Conservation (phyloP, 208 protist genomes). For the Trypanosomatidae sp. region DNA sequence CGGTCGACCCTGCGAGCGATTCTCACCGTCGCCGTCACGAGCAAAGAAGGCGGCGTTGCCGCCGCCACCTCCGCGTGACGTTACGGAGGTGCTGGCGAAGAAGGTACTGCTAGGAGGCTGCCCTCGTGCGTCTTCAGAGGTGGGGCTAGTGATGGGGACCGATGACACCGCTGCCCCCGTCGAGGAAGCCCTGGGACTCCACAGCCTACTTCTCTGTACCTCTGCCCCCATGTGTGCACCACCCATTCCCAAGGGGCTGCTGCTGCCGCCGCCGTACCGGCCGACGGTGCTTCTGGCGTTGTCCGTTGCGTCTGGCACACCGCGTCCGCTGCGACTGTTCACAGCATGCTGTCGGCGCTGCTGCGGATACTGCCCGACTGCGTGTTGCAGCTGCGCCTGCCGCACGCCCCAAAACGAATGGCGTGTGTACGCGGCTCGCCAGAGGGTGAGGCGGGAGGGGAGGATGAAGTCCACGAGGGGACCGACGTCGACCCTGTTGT, state of each 20-base stretch:
- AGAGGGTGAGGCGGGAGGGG: constrained; percentile 28
- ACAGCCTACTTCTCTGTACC: not conserved
- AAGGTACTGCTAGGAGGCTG: not conserved
- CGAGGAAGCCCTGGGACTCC: not conserved
- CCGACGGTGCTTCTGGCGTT: not conserved
- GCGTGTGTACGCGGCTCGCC: constrained; percentile 43
- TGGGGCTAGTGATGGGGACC: not conserved
- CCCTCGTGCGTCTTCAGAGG: not conserved
- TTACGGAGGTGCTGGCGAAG: not conserved
- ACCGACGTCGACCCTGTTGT: constrained; percentile 43
- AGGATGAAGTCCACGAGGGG: constrained; percentile 48
- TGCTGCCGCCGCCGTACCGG: not conserved
- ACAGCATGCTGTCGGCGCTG: not conserved
- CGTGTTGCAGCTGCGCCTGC: constrained; percentile 28
- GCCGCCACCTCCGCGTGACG: not conserved
- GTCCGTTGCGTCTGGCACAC: not conserved
- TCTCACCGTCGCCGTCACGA: not conserved
- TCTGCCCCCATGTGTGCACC: not conserved
- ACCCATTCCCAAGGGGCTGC: not conserved
- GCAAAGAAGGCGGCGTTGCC: not conserved
- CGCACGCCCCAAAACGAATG: constrained; percentile 43
- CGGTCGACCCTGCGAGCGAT: not conserved
- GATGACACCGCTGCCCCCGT: not conserved
- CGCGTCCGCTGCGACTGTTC: not conserved
- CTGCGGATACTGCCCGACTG: constrained; percentile 9